Conservation (phyloP, 177 flowering plant species). For the Tripterygium wilfordii region DNA sequence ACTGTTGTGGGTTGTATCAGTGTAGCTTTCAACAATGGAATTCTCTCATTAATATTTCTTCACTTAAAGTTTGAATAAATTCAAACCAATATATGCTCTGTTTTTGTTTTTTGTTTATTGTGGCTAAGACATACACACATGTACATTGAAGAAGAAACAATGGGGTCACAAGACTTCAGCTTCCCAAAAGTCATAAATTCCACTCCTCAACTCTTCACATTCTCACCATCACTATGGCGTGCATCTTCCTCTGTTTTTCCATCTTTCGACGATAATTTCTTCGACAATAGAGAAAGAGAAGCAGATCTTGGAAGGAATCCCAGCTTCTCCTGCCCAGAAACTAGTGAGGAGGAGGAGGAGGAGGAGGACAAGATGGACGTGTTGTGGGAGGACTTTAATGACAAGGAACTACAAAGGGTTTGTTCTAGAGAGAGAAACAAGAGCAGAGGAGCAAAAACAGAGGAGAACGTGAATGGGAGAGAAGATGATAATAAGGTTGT, state of each 20-base stretch:
- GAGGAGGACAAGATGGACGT: slow-evolving; percentile 11
- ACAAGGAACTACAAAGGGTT: slow-evolving; percentile 4
- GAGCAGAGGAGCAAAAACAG: no score
- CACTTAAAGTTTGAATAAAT: no score
- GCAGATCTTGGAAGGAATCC: no score
- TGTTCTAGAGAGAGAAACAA: neutral
- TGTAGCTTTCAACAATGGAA: no score
- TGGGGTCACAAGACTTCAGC: slow-evolving; percentile 12
- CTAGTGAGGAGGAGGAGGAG: no score
- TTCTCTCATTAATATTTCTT: no score
- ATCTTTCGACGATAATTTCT: neutral
- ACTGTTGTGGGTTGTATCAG: no score
- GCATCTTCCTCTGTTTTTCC: slow-evolving; percentile 6
- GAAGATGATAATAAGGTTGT: no score
- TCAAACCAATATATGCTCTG: no score
- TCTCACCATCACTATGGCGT: slow-evolving; percentile 10
- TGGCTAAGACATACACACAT: no score
- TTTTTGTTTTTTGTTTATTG: neutral
- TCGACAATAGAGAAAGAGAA: neutral
- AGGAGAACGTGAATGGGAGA: no score
- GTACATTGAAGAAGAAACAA: neutral
- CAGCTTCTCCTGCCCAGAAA: neutral
- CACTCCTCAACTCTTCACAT: neutral
- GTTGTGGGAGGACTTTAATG: no score
- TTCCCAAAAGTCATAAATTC: slow-evolving; percentile 8